Evolutionary conservation across 306 rosid genomes (phyloP).

Genomic region (Oemleria cerasiformis): DNA sequence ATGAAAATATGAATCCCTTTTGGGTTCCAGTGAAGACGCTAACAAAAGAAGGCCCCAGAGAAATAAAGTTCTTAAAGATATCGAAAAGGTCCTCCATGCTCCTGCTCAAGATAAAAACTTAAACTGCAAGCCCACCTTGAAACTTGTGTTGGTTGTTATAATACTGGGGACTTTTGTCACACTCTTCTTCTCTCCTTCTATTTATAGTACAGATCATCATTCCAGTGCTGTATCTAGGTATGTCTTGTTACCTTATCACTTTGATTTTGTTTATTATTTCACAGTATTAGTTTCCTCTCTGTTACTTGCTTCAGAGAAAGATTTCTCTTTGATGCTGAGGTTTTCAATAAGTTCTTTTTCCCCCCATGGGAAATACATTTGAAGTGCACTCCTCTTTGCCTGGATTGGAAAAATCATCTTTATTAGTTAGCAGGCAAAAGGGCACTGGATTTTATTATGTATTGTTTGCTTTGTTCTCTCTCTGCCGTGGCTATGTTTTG

Average conservation of each 20-base stretch:
- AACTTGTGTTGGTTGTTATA: constrained; percentile 57
- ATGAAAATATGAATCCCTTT: constrained; percentile 5
- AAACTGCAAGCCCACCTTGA: constrained; percentile 71
- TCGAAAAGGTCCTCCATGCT: constrained; percentile 44
- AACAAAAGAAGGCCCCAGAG: constrained; percentile 64
- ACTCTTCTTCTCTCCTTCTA: constrained; percentile 59
- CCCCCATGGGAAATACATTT: not conserved
- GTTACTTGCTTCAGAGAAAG: not conserved
- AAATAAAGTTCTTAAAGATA: constrained; percentile 59
- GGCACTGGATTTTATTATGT: not conserved
- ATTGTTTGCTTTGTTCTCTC: not conserved
- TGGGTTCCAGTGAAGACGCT: constrained; percentile 66
- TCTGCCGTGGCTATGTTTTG: not conserved
- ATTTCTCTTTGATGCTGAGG: not conserved
- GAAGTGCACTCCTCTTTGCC: not conserved
- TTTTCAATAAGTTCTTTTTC: not conserved
- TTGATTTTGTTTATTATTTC: constrained; percentile 5
- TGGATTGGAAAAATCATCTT: not conserved
- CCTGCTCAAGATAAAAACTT: constrained; percentile 36
- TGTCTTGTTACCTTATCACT: constrained; percentile 18
- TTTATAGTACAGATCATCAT: constrained; percentile 59
- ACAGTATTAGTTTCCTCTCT: not conserved
- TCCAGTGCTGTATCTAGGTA: constrained; percentile 56
- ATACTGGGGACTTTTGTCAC: constrained; percentile 61
- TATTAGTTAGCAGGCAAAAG: not conserved